phyloP scores from a whole-genome alignment of 1,139 yeast genomes.

The Taphrina communis region DNA sequence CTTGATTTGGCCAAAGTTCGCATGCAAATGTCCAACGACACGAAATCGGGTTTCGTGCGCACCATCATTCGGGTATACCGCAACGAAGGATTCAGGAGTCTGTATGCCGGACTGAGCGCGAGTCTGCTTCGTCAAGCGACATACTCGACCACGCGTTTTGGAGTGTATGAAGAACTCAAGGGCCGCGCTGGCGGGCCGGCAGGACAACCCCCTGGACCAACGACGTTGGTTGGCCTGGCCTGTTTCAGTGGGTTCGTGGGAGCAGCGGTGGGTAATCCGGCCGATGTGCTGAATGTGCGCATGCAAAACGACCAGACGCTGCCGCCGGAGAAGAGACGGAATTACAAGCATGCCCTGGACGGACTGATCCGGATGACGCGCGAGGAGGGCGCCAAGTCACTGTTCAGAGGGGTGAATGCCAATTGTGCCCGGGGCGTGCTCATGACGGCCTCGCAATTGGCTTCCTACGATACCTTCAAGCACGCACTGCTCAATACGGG shows the following conservation, averaged over 20 bases:
- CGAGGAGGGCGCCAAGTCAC: constrained; percentile 66
- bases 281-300: constrained; percentile 82
- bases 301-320: constrained; percentile 87
- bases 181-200: constrained; percentile 52
- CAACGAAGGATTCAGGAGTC: constrained; percentile 65
- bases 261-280: constrained; percentile 84
- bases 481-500: constrained; percentile 60
- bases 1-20: constrained; percentile 84
- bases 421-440: constrained; percentile 79
- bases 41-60: constrained; percentile 65
- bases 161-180: constrained; percentile 77
- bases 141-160: constrained; percentile 83
- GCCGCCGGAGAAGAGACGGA: constrained; percentile 69
- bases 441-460: constrained; percentile 92
- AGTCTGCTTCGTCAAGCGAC: constrained; percentile 85
- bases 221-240: constrained; percentile 70
- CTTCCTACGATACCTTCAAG: constrained; percentile 81
- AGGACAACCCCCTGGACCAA: constrained; percentile 57
- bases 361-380: constrained; percentile 67
- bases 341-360: constrained; percentile 78
- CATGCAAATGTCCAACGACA: constrained; percentile 71
- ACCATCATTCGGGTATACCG: constrained; percentile 67
- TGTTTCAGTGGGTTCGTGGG: constrained; percentile 85
- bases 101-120: constrained; percentile 82
- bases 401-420: constrained; percentile 77